Base-by-base conservation (phyloP, 1,284 basidiomycete genomes). In the Abortiporus biennis region DNA sequence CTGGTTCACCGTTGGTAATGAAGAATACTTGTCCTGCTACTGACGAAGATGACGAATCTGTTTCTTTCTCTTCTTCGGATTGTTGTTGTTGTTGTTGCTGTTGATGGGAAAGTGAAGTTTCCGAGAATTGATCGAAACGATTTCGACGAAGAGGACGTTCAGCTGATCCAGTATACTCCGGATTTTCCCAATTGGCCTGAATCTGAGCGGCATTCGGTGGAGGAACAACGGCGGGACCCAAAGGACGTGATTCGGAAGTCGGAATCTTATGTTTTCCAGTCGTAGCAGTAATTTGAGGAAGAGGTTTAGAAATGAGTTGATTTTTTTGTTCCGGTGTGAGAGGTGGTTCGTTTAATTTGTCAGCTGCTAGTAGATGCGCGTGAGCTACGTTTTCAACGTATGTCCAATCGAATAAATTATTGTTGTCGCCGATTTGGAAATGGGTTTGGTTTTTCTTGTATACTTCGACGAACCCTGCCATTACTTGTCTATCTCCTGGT, bases 1-100 rank as follows among this genome's bases (percentile, higher is more conserved):
- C 75, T 1, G 94, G 95, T 62, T 98, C 94, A 49, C 94, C 93
- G 59, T 98, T 98, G 47, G 94, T 96, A 66, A 99, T 92, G 71
- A 95, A 96, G 71, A 96, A 99, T 1, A 74, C 90, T 62, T 98
- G 88, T 0, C 96, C 96, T 2, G 92, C 93, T 27, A 97, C 88
- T 48, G 80, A 72, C 12, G 92, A 69, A 4, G 77, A 76, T 38
- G 71, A 68, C 3, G 60, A 56, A 40, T 69, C 64, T 32, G 75
- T 21, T 13, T 38, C 36, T n/a, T n/a, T n/a, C n/a, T n/a, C n/a
- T n/a, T n/a, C n/a, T n/a, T 20, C 45, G 46, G 25, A 43, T 31
- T 66, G 48, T 68, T 51, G 49, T 48, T 13, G 23, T 34, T n/a
- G n/a, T n/a, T n/a, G n/a, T n/a, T n/a, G n/a, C 44, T 76, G 74